Evolutionary conservation across 2,329 filamentous ascomycete genomes (phyloP).

Genomic region (Xylaria hypoxylon): DNA sequence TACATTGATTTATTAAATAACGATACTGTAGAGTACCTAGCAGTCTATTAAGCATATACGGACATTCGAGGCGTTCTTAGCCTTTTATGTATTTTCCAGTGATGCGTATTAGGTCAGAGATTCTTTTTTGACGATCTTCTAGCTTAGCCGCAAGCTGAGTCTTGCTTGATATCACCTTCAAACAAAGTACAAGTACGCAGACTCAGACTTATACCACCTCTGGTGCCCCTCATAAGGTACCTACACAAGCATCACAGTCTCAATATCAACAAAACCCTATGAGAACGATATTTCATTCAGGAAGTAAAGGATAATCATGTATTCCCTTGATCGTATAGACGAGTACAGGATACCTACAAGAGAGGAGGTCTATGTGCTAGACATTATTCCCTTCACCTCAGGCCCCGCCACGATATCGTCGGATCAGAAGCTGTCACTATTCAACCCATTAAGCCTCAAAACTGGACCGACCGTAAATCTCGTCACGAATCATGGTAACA

Average conservation of each 20-base stretch:
- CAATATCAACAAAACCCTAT: not conserved
- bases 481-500: constrained; percentile 67
- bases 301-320: constrained; percentile 52
- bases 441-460: constrained; percentile 69
- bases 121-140: not conserved
- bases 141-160: too few relatives aligned
- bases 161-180: not conserved
- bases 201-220: constrained; percentile 12
- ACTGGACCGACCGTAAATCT: constrained; percentile 52
- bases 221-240: constrained; percentile 1
- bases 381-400: constrained; percentile 63
- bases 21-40: too few relatives aligned
- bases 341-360: constrained; percentile 54
- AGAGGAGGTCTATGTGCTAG: constrained; percentile 67
- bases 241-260: not conserved
- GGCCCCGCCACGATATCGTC: constrained; percentile 74
- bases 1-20: too few relatives aligned
- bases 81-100: not conserved
- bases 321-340: constrained; percentile 55
- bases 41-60: not conserved
- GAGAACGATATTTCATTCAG: not conserved
- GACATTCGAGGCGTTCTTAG: too few relatives aligned
- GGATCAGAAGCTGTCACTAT: constrained; percentile 75
- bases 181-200: too few relatives aligned
- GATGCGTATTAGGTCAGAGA: not conserved